Conservation (phyloP, 495 filamentous ascomycete genomes). For the Aspergillus haitiensis region DNA sequence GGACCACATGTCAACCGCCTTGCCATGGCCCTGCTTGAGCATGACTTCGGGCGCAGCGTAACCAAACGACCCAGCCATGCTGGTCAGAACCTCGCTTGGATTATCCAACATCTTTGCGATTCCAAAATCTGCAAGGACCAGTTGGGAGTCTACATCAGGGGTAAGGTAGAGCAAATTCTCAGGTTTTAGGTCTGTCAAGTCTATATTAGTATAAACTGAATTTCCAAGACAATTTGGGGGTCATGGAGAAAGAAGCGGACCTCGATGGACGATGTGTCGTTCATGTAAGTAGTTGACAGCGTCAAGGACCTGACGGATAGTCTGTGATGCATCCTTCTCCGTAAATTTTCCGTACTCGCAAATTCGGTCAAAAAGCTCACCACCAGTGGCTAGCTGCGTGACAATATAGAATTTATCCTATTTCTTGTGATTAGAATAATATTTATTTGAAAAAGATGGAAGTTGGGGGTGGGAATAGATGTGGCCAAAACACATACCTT, state of each 20-base stretch:
- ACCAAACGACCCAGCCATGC: slow-evolving; percentile 98
- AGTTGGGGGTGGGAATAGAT: neutral
- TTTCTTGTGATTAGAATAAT: slow-evolving; percentile 13
- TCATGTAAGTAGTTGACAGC: slow-evolving; percentile 94
- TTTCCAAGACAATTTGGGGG: too few species aligned
- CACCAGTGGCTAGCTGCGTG: slow-evolving; percentile 92
- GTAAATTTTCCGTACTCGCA: slow-evolving; percentile 99
- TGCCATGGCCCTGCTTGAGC: slow-evolving; percentile 95
- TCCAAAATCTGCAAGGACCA: slow-evolving; percentile 96
- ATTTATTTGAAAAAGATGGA: neutral
- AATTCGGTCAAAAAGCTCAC: slow-evolving; percentile 97
- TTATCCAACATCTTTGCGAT: slow-evolving; percentile 98
- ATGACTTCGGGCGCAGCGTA: slow-evolving; percentile 98
- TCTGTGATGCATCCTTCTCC: slow-evolving; percentile 96
- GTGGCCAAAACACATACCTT: slow-evolving; percentile 46
- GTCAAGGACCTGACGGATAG: slow-evolving; percentile 90
- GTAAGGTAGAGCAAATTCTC: slow-evolving; percentile 97
- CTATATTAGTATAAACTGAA: neutral
- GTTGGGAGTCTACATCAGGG: slow-evolving; percentile 67
- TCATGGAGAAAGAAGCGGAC: slow-evolving; percentile 45
- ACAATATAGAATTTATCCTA: slow-evolving; percentile 99
- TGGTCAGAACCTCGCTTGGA: slow-evolving; percentile 86
- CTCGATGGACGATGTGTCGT: slow-evolving; percentile 95
- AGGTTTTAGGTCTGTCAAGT: slow-evolving; percentile 81
- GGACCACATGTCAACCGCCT: slow-evolving; percentile 99